Evolutionary conservation across 2,329 filamentous ascomycete genomes (phyloP).

Genomic region (Aspergillus ibericus): DNA sequence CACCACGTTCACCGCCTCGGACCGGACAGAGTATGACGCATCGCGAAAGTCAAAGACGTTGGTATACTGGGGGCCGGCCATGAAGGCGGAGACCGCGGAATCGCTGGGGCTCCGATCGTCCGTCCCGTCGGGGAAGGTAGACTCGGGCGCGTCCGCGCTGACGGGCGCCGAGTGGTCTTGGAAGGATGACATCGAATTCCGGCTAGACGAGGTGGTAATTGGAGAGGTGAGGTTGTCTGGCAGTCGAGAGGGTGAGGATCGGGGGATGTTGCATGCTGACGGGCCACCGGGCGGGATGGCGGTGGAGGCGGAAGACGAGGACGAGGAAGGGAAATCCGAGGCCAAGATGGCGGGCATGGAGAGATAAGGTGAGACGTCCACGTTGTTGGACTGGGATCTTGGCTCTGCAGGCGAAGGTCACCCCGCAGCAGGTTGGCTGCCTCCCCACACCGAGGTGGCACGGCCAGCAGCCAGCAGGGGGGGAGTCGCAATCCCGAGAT

Average conservation of each 20-base stretch:
- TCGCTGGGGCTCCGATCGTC: constrained; percentile 11
- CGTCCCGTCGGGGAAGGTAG: background rate
- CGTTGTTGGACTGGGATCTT: constrained; percentile 22
- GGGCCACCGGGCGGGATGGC: background rate
- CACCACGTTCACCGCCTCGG: constrained; percentile 32
- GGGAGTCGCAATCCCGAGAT: background rate
- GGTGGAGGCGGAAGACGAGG: constrained; percentile 7
- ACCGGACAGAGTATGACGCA: constrained; percentile 22
- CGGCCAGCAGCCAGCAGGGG: background rate
- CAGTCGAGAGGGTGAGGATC: constrained; percentile 8
- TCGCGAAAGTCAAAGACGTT: constrained; percentile 16
- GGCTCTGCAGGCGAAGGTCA: constrained; percentile 20
- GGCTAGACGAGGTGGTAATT: constrained; percentile 5
- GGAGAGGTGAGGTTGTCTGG: constrained; percentile 9
- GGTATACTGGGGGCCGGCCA: constrained; percentile 31
- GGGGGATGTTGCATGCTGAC: constrained; percentile 16
- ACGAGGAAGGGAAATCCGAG: constrained; percentile 13
- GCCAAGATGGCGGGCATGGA: constrained; percentile 19
- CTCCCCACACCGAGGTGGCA: constrained; percentile 14
- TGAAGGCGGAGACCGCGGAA: constrained; percentile 29
- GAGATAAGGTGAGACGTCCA: constrained; percentile 17
- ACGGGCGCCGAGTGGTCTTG: background rate
- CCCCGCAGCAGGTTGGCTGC: constrained; percentile 20
- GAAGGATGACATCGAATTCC: constrained; percentile 4
- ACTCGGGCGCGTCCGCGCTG: background rate